A percentile compares a stretch with the other conserved stretches of the same genome.
Conservation (phyloP, 306 rosid species). For the Argentina anserina region DNA sequence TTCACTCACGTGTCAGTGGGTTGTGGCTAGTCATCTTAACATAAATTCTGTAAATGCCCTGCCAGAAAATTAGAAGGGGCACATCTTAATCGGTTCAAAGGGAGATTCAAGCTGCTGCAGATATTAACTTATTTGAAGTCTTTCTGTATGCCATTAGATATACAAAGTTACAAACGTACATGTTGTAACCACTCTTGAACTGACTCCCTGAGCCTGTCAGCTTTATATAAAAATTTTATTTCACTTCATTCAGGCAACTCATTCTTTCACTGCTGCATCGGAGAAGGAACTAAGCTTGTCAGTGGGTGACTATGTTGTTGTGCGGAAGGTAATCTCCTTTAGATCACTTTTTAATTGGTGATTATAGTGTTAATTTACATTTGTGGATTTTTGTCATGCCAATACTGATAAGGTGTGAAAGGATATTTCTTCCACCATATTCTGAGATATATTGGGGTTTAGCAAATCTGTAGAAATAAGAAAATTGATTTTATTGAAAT, state of each 20-base stretch:
- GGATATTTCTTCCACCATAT: not conserved
- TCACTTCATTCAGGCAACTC: slow-evolving; percentile 61
- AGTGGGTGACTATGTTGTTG: slow-evolving; percentile 83
- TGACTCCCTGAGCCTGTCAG: slow-evolving; percentile 8
- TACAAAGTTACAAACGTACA: not conserved
- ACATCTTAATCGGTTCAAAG: not conserved
- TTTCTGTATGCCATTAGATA: not conserved
- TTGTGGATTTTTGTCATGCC: not conserved
- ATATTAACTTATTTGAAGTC: not conserved
- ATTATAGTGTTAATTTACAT: not conserved
- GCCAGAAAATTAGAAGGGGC: slow-evolving; percentile 8
- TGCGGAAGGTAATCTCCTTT: slow-evolving; percentile 65
- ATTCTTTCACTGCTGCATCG: slow-evolving; percentile 57
- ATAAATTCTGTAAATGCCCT: not conserved
- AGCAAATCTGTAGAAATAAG: not conserved
- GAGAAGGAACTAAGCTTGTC: slow-evolving; percentile 92
- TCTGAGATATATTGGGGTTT: not conserved
- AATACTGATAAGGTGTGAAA: not conserved
- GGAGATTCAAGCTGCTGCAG: not conserved
- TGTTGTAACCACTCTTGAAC: slow-evolving; percentile 9
- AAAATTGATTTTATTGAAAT: not conserved
- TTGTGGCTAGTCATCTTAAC: not conserved
- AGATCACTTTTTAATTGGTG: slow-evolving; percentile 10
- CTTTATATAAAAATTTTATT: not conserved
- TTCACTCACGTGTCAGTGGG: not conserved